Evolutionary conservation across 805 yeast species (phyloP).

Genomic region (Hanseniaspora osmophila): DNA sequence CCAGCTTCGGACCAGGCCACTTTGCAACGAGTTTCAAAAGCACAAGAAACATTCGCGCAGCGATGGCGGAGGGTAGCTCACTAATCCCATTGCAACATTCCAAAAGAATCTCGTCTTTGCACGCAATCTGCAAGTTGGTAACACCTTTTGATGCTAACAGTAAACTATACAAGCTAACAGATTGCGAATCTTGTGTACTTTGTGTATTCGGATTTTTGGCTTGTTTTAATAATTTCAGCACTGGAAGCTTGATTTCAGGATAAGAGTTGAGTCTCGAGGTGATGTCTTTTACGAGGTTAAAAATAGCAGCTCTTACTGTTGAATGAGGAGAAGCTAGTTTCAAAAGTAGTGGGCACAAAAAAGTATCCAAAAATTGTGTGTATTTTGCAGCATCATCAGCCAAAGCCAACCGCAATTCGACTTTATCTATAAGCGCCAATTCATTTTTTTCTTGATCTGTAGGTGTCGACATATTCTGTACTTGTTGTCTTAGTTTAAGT

Average conservation of each 20-base stretch:
- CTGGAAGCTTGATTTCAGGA: constrained; percentile 45
- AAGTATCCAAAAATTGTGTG: constrained; percentile 42
- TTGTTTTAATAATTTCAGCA: constrained; percentile 46
- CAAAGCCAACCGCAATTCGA: constrained; percentile 67
- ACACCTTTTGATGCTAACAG: constrained; percentile 56
- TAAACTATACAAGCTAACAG: constrained; percentile 48
- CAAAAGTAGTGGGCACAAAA: constrained; percentile 62
- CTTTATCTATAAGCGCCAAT: constrained; percentile 51
- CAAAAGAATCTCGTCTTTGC: constrained; percentile 31
- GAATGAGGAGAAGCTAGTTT: constrained; percentile 62
- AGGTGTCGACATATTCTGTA: background rate
- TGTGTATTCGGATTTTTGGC: constrained; percentile 41
- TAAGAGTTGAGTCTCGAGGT: constrained; percentile 52
- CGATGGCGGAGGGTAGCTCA: constrained; percentile 20
- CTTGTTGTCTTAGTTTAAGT: no score
- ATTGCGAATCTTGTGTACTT: constrained; percentile 28
- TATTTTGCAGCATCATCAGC: constrained; percentile 56
- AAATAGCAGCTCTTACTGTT: constrained; percentile 52
- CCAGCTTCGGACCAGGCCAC: constrained; percentile 38
- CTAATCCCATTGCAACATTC: constrained; percentile 34
- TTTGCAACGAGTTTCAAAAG: constrained; percentile 37
- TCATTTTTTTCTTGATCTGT: constrained; percentile 30
- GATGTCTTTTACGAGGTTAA: constrained; percentile 51
- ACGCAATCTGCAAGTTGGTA: constrained; percentile 34
- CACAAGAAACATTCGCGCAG: constrained; percentile 49